Conservation (phyloP, 1,139 yeast species). For the Candida frijolesensis region DNA sequence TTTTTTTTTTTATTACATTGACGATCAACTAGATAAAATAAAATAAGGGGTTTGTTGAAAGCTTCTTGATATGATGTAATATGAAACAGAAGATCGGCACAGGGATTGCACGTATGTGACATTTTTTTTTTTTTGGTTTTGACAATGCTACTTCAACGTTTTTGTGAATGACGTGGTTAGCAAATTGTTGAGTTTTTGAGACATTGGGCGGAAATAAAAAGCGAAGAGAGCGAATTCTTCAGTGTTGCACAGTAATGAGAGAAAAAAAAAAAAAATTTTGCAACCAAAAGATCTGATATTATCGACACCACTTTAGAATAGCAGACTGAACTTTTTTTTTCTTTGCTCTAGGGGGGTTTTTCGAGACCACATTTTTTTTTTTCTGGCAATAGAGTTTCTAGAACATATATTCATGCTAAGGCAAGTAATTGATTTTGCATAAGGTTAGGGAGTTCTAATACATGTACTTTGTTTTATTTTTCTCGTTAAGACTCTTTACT, state of each 20-base stretch:
- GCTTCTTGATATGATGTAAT: too few species aligned
- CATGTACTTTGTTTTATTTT: neutral
- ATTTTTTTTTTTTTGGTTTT: neutral
- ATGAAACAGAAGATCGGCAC: slow-evolving; percentile 1
- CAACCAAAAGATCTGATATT: neutral
- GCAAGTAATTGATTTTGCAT: neutral
- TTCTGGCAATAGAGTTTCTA: neutral
- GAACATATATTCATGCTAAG: neutral
- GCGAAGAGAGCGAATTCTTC: neutral
- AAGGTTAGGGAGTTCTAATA: neutral
- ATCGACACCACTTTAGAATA: neutral
- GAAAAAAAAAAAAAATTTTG: neutral
- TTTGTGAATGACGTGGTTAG: neutral
- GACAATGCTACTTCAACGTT: neutral
- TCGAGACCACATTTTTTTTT: neutral
- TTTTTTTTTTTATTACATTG: neutral
- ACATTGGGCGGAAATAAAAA: neutral
- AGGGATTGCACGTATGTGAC: neutral
- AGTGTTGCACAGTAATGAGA: neutral
- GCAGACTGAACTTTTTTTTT: neutral
- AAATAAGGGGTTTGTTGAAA: neutral
- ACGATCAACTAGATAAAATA: neutral
- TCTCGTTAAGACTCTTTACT: neutral
- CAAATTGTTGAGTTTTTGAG: neutral
- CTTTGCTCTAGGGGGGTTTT: neutral